A percentile compares a stretch with the other conserved stretches of the same genome.
Conservation (phyloP, 306 rosid species). For the Glycine latifolia region DNA sequence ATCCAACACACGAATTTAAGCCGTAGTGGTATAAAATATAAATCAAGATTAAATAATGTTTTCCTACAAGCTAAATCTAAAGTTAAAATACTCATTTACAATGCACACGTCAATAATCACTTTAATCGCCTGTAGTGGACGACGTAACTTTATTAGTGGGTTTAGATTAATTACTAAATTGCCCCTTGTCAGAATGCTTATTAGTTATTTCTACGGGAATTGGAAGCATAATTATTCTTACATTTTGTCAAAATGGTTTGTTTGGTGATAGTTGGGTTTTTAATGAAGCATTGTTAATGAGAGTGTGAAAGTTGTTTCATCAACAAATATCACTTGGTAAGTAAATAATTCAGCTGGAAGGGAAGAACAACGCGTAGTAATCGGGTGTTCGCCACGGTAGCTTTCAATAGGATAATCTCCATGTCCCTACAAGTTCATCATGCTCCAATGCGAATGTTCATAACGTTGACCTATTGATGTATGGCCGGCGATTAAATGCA, state of each 20-base stretch:
- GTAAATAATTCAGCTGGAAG: background rate
- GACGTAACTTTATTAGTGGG: background rate
- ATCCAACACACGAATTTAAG: too few species aligned
- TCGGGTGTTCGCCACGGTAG: background rate
- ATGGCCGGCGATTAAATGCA: background rate
- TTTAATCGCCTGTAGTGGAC: background rate
- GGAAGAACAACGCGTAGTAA: background rate
- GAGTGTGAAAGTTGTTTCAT: background rate
- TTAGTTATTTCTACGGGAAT: background rate
- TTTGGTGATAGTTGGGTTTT: background rate
- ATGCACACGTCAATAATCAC: background rate
- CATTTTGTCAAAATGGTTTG: background rate
- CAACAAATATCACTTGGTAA: background rate
- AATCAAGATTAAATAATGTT: too few species aligned
- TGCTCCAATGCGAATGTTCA: conserved; percentile 16
- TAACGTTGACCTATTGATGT: background rate
- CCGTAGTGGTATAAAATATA: background rate
- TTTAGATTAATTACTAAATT: background rate
- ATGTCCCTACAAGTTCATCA: background rate
- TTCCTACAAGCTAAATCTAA: background rate
- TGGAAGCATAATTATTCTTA: background rate
- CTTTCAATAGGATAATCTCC: background rate
- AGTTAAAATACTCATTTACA: background rate
- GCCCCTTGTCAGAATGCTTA: background rate
- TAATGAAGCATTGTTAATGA: background rate